Evolutionary conservation across 2,329 filamentous ascomycete species (phyloP).

Genomic region (Calonectria hongkongensis): DNA sequence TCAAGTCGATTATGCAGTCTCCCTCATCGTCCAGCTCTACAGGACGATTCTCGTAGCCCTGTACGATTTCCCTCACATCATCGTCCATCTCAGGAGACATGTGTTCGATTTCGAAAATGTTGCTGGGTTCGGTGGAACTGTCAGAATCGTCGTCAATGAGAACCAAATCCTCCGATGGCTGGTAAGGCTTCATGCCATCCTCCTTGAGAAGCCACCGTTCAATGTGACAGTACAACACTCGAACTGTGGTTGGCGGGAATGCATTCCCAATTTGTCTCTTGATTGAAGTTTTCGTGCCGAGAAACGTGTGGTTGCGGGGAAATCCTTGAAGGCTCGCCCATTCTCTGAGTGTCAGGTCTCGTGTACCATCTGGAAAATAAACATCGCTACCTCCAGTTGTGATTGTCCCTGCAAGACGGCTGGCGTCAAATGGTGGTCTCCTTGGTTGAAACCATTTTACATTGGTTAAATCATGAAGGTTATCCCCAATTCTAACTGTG

Average conservation of each 20-base stretch:
- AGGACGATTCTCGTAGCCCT: neutral
- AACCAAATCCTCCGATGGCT: conserved; percentile 47
- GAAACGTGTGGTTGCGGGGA: conserved; percentile 76
- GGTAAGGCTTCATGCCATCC: conserved; percentile 61
- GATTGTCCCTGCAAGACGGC: conserved; percentile 74
- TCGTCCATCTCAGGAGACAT: conserved; percentile 54
- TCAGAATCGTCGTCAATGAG: conserved; percentile 53
- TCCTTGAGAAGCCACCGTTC: conserved; percentile 65
- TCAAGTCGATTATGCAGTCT: conserved; percentile 48
- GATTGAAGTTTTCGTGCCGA: conserved; percentile 61
- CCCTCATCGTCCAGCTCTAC: conserved; percentile 11
- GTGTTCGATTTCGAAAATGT: conserved; percentile 28
- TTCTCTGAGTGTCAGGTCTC: conserved; percentile 81
- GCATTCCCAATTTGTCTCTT: conserved; percentile 86
- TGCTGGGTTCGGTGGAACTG: conserved; percentile 21
- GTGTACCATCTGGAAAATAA: conserved; percentile 78
- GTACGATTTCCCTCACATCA: conserved; percentile 33
- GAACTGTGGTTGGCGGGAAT: conserved; percentile 78
- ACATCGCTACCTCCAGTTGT: conserved; percentile 78
- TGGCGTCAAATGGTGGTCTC: conserved; percentile 65
- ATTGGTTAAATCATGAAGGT: conserved; percentile 63
- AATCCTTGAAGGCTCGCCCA: conserved; percentile 83
- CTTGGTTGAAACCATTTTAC: conserved; percentile 55
- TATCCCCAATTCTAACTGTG: conserved; percentile 57
- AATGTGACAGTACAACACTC: conserved; percentile 69